phyloP scores from a whole-genome alignment of 345 rosid genomes.

The Syzygium grande region DNA sequence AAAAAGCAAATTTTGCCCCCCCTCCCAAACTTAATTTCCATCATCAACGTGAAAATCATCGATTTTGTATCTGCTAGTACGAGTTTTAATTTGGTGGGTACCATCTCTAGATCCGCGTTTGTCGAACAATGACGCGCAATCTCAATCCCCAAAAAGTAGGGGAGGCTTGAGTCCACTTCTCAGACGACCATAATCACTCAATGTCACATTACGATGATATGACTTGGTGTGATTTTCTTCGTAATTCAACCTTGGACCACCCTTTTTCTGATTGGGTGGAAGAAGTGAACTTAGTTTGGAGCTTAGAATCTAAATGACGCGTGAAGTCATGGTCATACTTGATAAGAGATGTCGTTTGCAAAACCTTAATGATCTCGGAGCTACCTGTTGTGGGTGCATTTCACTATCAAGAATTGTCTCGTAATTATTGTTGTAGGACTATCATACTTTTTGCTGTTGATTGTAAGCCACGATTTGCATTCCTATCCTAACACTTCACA shows the following conservation, averaged over 20 bases:
- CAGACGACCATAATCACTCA: neutral
- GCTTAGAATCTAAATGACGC: neutral
- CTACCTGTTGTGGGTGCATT: slow-evolving; percentile 15
- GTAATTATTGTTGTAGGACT: neutral
- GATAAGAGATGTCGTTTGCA: neutral
- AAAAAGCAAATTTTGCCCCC: neutral
- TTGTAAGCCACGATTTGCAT: neutral
- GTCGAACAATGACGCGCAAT: neutral
- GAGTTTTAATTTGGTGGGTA: neutral
- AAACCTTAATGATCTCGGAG: neutral
- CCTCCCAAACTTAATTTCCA: neutral
- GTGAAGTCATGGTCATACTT: neutral
- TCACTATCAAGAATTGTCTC: neutral
- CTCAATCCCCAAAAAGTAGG: neutral
- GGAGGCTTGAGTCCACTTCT: neutral
- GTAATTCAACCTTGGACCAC: neutral
- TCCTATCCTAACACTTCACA: neutral
- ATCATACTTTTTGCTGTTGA: neutral
- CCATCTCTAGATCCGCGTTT: neutral
- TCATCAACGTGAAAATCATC: neutral
- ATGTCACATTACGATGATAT: neutral
- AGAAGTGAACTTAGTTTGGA: neutral
- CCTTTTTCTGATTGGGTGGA: neutral
- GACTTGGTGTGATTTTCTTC: neutral
- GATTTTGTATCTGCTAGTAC: neutral